Conservation (phyloP, 257 asterid species). For the Linderniella brevidens region DNA sequence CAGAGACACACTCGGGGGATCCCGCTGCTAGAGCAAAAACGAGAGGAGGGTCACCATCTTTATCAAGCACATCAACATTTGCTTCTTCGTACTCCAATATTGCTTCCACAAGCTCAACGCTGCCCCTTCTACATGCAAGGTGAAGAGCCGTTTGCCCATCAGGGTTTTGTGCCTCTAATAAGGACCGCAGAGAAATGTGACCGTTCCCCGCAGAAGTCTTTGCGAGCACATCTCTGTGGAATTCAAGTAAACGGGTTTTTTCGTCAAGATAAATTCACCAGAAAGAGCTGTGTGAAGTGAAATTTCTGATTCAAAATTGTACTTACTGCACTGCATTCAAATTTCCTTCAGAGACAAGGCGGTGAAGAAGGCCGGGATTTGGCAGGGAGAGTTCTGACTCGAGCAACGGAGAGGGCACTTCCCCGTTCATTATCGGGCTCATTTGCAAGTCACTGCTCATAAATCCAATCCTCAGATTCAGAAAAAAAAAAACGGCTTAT, state of each 20-base stretch:
- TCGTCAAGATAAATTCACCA: constrained; percentile 8
- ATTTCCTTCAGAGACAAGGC: constrained; percentile 78
- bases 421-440: constrained; percentile 45
- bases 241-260: constrained; percentile 11
- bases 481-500: neutral
- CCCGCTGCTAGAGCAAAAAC: constrained; percentile 99
- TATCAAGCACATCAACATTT: constrained; percentile 79
- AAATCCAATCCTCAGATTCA: constrained; percentile 5
- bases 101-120: constrained; percentile 77
- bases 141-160: constrained; percentile 99
- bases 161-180: constrained; percentile 77
- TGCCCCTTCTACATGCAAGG: constrained; percentile 93
- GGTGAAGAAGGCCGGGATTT: constrained; percentile 52
- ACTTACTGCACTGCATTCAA: constrained; percentile 65
- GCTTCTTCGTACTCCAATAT: constrained; percentile 70
- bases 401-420: constrained; percentile 24
- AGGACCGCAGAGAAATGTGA: constrained; percentile 22
- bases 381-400: constrained; percentile 31
- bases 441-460: constrained; percentile 48
- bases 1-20: constrained; percentile 88
- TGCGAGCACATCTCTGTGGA: constrained; percentile 54
- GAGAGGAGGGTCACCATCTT: constrained; percentile 97
- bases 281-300: constrained; percentile 6
- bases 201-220: constrained; percentile 36
- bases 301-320: constrained; percentile 9